phyloP scores from a whole-genome alignment of 1,284 basidiomycete species.

The Apiotrichum montevideense region DNA sequence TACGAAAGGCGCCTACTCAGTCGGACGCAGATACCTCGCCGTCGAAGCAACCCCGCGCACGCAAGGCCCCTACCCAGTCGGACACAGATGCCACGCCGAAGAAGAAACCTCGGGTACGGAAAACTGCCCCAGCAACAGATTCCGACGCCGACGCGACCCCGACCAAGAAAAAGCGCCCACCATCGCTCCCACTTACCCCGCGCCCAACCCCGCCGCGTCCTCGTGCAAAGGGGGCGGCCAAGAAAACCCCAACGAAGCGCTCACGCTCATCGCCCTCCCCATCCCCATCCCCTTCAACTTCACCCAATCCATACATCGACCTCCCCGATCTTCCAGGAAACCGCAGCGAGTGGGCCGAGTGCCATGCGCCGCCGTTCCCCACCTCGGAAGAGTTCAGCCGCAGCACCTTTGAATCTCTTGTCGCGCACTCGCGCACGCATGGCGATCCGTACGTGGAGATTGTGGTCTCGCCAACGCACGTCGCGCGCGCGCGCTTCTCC shows the following conservation, averaged over 20 bases:
- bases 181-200: conserved; percentile 3
- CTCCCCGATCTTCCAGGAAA: no score
- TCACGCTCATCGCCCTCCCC: neutral
- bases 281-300: neutral
- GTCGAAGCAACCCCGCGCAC: neutral
- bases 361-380: neutral
- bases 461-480: neutral
- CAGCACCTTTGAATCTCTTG: no score
- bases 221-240: neutral
- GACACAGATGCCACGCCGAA: neutral
- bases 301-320: no score
- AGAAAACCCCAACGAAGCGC: neutral
- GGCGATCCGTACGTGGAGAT: neutral
- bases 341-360: neutral
- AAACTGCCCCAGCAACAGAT: neutral
- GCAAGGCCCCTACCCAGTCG: neutral
- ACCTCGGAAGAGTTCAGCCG: no score
- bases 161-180: neutral
- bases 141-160: neutral
- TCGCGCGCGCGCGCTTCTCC: conserved; percentile 2
- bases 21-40: neutral
- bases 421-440: no score
- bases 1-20: neutral
- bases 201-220: conserved; percentile 6
- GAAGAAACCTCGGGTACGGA: neutral